Evolutionary conservation across 2,329 filamentous ascomycete genomes (phyloP).

Genomic region (Trichoderma endophyticum): DNA sequence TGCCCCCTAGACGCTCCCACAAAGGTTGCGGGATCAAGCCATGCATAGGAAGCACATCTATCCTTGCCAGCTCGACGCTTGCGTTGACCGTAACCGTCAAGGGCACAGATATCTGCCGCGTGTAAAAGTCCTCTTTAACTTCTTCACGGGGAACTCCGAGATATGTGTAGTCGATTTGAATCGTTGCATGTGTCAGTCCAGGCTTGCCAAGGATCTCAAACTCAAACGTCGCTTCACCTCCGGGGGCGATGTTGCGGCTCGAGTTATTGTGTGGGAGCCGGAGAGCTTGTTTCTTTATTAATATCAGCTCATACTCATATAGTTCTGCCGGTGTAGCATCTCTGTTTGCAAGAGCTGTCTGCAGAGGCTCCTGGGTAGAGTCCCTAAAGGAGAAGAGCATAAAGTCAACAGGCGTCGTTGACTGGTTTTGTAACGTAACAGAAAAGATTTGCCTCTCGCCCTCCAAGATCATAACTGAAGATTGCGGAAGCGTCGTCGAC

Average conservation of each 20-base stretch:
- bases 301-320: conserved; percentile 80
- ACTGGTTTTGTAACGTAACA: conserved; percentile 77
- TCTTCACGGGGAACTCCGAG: conserved; percentile 69
- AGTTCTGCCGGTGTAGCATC: conserved; percentile 75
- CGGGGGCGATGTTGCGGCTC: conserved; percentile 61
- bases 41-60: conserved; percentile 74
- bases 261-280: conserved; percentile 52
- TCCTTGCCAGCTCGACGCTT: conserved; percentile 75
- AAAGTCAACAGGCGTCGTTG: conserved; percentile 74
- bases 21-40: conserved; percentile 60
- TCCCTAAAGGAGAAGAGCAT: conserved; percentile 86
- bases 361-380: conserved; percentile 75
- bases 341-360: conserved; percentile 70
- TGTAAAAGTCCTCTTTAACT: conserved; percentile 72
- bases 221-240: conserved; percentile 66
- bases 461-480: conserved; percentile 87
- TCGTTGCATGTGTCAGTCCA: conserved; percentile 71
- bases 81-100: conserved; percentile 89
- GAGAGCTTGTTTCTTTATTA: conserved; percentile 70
- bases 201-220: conserved; percentile 85
- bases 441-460: conserved; percentile 78
- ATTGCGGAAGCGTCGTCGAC: conserved; percentile 74
- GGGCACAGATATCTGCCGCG: conserved; percentile 75
- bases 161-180: conserved; percentile 83
- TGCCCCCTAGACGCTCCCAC: conserved; percentile 48